Evolutionary conservation across 306 rosid genomes (phyloP), one percentile per base, ranked within the genome.

Genomic region (Lathyrus aphaca): DNA sequence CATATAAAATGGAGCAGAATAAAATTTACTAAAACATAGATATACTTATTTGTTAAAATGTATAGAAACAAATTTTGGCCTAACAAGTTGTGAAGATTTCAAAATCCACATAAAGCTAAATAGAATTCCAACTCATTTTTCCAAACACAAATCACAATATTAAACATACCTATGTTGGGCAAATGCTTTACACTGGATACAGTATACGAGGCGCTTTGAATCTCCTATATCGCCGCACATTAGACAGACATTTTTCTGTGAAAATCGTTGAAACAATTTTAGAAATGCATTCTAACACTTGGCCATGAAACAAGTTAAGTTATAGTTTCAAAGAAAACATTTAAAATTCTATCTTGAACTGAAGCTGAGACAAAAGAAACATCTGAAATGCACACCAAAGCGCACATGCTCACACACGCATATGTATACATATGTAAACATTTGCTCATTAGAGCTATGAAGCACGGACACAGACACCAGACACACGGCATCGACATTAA

Each of bases 201-300:
- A 73, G n/a, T 10, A 73, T 68, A 73, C 2, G 35, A 77, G 74
- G 48, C 56, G 48, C 56, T 77, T 57, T 64, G 17, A 14, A 68
- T 56, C 67, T 73, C 79, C 82, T 77, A 68, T 57, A 56, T 56
- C 73, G 21, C 82, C 82, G 39, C 82, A 81, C 19, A 19, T 13
- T 68, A 55, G 65, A 81, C 76, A 81, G 6, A 76, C 55, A 3
- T 37, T 21, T 46, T 15, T 39, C 79, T 73, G 68, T 2, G 72
- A 73, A 38, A 32, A 73, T 70, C 32, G 69, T 70, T 18, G 27
- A 29, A 71, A 45, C n/a, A 54, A 54, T 53, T 58, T 68, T 17
- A 29, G 50, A 40, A 21, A 35, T 13, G 8, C 12, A 29, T 65
- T 29, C 37, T 10, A 40, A 59, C 9, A 58, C 63, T 40, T 10